Evolutionary conservation across 2,329 filamentous ascomycete species (phyloP).

Genomic region (Canariomyces notabilis): DNA sequence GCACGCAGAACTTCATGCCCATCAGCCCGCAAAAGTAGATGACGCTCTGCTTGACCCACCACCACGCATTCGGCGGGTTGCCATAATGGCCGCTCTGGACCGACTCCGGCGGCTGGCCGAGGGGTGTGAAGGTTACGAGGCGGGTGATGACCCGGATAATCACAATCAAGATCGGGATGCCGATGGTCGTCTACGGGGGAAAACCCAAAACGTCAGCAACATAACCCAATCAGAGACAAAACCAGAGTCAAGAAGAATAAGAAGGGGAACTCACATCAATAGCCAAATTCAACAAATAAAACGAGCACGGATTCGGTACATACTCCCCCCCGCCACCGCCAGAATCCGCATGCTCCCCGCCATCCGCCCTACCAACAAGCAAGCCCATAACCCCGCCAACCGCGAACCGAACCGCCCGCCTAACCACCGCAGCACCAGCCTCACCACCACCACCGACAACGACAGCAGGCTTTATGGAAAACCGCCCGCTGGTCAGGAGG

Average conservation of each 20-base stretch:
- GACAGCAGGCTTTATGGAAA: constrained; percentile 64
- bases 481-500: constrained; percentile 84
- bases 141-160: constrained; percentile 74
- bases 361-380: constrained; percentile 27
- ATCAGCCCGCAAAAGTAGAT: constrained; percentile 95
- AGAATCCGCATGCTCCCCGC: constrained; percentile 24
- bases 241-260: background rate
- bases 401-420: constrained; percentile 18
- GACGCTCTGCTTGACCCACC: constrained; percentile 95
- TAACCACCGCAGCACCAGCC: constrained; percentile 5
- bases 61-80: constrained; percentile 68
- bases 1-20: constrained; percentile 94
- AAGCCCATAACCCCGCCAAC: constrained; percentile 27
- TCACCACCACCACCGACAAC: constrained; percentile 34
- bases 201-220: constrained; percentile 18
- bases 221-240: constrained; percentile 3
- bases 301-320: constrained; percentile 88
- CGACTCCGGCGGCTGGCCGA: constrained; percentile 77
- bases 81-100: constrained; percentile 94
- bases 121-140: constrained; percentile 66
- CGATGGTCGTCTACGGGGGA: constrained; percentile 72
- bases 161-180: constrained; percentile 89
- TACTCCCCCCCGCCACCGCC: constrained; percentile 46
- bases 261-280: constrained; percentile 97
- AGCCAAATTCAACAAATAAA: constrained; percentile 87